Evolutionary conservation across 306 rosid species (phyloP), one percentile per base, ranked within the genome.

Genomic region (Glycine tomentella): DNA sequence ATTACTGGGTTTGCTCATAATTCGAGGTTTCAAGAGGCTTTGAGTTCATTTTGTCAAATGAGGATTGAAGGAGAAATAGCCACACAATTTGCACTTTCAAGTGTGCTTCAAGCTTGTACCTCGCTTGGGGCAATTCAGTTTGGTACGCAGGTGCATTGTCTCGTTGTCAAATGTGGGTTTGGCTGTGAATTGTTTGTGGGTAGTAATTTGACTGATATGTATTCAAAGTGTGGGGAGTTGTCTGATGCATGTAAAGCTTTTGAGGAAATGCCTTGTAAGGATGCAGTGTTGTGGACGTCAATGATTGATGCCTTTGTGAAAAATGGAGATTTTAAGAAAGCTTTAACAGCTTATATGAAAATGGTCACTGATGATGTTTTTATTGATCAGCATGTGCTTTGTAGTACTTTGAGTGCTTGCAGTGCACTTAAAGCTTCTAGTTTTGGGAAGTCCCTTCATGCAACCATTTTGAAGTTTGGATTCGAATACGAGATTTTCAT

Each of bases 241-340:
- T 45, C 49, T 45, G 89, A 87, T 38, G 87, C 90, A 53, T 87
- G 82, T 64, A 89, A 87, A 85, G 79, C 84, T 46, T 89, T 91
- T 46, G 87, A 89, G 68, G 94, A 85, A 67, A 82, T 87, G 80
- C 90, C 89, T 31, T 72, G 36, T 64, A 89, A 89, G 84, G 95
- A 91, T 15, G 87, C 75, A 42, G 91, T 91, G 34, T 76, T 76
- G 9, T 91, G 95, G 95, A 89, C 91, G 0, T 63, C 86, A 2
- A 78, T 91, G 92, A 89, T 91, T 79, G 91, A 84, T 82, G 90
- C 92, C 66, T 89, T 77, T 76, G 81, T 74, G 4, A 87, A 89
- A 80, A 86, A 69, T 80, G 92, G 87, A 66, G 82, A 87, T 66
- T 84, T 69, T 70, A 86, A 81, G 77, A 51, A 76, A 59, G 88